Evolutionary conservation across 306 rosid species (phyloP).

Genomic region (Dalbergia cochinchinensis): DNA sequence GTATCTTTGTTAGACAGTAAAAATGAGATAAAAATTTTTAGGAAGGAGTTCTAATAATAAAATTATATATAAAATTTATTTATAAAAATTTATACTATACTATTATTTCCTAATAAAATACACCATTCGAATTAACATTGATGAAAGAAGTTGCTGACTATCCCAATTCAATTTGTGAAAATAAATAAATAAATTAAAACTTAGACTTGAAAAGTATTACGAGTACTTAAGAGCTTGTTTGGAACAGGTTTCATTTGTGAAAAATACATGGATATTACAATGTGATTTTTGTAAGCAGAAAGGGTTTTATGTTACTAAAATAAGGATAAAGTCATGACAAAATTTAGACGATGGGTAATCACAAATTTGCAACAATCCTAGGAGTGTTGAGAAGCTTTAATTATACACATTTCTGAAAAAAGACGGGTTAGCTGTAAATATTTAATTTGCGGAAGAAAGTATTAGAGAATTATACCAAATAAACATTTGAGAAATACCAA

Average conservation of each 20-base stretch:
- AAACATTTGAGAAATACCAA: background rate
- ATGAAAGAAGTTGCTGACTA: constrained; percentile 2
- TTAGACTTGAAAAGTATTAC: background rate
- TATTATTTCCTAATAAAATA: too few species aligned
- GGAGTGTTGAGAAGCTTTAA: background rate
- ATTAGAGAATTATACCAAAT: background rate
- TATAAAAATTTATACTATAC: too few species aligned
- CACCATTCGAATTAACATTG: background rate
- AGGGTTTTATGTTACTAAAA: background rate
- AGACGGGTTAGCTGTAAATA: background rate
- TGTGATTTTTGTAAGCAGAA: background rate
- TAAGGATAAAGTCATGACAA: background rate
- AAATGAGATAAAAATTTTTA: too few species aligned
- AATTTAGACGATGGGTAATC: background rate
- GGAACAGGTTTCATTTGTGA: too few species aligned
- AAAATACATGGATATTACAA: background rate
- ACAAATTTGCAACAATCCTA: background rate
- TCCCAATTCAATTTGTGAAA: background rate
- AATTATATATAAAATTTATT: too few species aligned
- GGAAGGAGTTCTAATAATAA: too few species aligned
- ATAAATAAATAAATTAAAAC: too few species aligned
- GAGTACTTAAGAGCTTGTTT: constrained; percentile 1
- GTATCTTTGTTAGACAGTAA: too few species aligned
- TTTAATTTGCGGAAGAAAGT: background rate
- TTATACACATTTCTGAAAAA: background rate